phyloP scores from a whole-genome alignment of 306 rosid genomes.

The Vachellia collinsii region DNA sequence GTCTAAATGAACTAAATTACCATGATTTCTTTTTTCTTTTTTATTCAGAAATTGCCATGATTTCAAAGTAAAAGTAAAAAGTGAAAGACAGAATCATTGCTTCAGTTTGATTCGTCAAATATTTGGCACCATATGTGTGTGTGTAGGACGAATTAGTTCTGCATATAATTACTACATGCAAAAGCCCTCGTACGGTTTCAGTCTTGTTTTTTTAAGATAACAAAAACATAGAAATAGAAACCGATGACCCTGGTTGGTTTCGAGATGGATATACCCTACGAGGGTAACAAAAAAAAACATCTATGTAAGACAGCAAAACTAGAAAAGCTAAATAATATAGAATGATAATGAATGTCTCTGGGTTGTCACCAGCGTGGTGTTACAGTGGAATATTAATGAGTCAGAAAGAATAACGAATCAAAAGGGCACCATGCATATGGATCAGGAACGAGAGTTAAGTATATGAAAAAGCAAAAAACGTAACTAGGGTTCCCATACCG shows the following conservation, averaged over 20 bases:
- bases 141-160: constrained; percentile 11
- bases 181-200: constrained; percentile 15
- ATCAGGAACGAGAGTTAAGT: background rate
- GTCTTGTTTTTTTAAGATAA: constrained; percentile 1
- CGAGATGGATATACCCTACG: background rate
- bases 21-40: background rate
- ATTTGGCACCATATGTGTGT: background rate
- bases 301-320: background rate
- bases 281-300: background rate
- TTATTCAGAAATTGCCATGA: too few relatives aligned
- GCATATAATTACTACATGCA: background rate
- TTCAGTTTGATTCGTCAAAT: background rate
- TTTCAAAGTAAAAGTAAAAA: background rate
- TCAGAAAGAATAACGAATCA: background rate
- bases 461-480: background rate
- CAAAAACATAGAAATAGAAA: background rate
- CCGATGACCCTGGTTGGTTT: background rate
- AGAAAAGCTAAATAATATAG: background rate
- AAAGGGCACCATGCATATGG: background rate
- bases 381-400: constrained; percentile 22
- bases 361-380: constrained; percentile 38
- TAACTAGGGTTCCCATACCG: background rate
- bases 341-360: constrained; percentile 23
- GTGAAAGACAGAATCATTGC: background rate
- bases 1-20: background rate